Percentiles rank a stretch among this genome's conserved stretches.
These are phyloP conservation scores for Dioscorea alata DNA, from an alignment of 106 monocot species.

Conservation along the genomic window DNA sequence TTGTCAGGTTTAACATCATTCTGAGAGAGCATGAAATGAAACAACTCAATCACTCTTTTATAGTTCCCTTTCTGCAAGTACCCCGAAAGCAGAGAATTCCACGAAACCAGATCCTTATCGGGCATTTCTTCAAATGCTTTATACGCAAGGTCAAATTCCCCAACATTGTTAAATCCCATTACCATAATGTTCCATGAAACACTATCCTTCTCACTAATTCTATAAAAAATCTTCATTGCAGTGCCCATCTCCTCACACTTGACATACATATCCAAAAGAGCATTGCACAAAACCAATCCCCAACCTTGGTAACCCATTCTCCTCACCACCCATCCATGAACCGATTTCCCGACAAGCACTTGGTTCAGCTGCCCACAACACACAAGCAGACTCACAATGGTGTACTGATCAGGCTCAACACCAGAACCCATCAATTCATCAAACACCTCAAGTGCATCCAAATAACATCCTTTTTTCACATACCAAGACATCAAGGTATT, in stretches of 20 bases:
- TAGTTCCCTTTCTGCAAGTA: slow-evolving; percentile 27
- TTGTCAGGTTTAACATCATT: slow-evolving; percentile 41
- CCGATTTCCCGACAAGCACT: slow-evolving; percentile 28
- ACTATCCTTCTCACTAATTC: slow-evolving; percentile 28
- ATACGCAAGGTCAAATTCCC: slow-evolving; percentile 30
- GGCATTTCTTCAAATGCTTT: slow-evolving; percentile 35
- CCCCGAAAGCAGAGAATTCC: slow-evolving; percentile 64
- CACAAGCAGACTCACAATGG: slow-evolving; percentile 37
- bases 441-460: slow-evolving; percentile 34
- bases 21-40: slow-evolving; percentile 29
- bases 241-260: slow-evolving; percentile 45
- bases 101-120: slow-evolving; percentile 46
- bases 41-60: slow-evolving; percentile 16
- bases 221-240: slow-evolving; percentile 31
- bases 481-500: slow-evolving; percentile 56
- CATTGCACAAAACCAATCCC: slow-evolving; percentile 43
- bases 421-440: slow-evolving; percentile 21
- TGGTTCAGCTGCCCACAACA: slow-evolving; percentile 33
- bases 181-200: slow-evolving; percentile 69
- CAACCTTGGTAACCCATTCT: slow-evolving; percentile 1
- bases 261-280: slow-evolving; percentile 61
- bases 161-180: slow-evolving; percentile 31
- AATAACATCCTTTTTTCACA: slow-evolving; percentile 17
- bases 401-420: slow-evolving; percentile 43
- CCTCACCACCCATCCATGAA: slow-evolving; percentile 43